Base-by-base conservation (phyloP, 768 basidiomycete species). In the Auricularia auricula-judae region DNA sequence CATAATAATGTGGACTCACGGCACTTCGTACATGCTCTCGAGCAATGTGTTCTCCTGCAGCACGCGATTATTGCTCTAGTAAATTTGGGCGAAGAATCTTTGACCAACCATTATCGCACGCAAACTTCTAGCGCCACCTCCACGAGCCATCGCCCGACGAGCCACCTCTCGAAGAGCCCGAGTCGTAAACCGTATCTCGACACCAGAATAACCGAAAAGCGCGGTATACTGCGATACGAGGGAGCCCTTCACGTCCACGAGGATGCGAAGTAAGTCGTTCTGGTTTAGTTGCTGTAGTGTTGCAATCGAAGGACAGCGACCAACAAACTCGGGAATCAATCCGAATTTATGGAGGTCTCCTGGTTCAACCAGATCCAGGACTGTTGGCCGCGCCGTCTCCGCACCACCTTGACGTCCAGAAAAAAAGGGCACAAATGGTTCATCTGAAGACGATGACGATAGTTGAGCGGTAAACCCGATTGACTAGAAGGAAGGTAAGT, bases 301-400 rank as follows among this genome's bases (percentile, higher is more conserved):
- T 3, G 95, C 90, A 42, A 94, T 81, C n/a, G 93, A 88, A 3
- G 95, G 95, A n/a, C 97, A 76, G 35, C 96, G 89, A 18, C 91
- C 93, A 62, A 96, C 83, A 69, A 98, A 98, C 76, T 98, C 95
- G 29, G 95, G 95, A 65, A 98, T 98, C 67, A 97, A 90, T 83
- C 94, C 94, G 67, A 88, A 97, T 80, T 87, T 84, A 3, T 89
- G 82, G 10, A 98, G 81, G 77, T 98, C 93, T 85, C 72, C 71
- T 23, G 89, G 88, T 67, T 94, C 89, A 16, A 90, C 84, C 43
- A 84, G 75, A 47, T 91, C 88, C 2, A 93, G 74, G 10, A 81
- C 71, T 66, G 84, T 85, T 5, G 74, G 74, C n/a, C 73, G 71
- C n/a, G 76, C 72, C 68, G 83, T 80, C 42, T 81, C 78, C 11